Evolutionary conservation across 2,329 filamentous ascomycete species (phyloP), one percentile per base, ranked within the genome.

Genomic region (Aspergillus glaucus): DNA sequence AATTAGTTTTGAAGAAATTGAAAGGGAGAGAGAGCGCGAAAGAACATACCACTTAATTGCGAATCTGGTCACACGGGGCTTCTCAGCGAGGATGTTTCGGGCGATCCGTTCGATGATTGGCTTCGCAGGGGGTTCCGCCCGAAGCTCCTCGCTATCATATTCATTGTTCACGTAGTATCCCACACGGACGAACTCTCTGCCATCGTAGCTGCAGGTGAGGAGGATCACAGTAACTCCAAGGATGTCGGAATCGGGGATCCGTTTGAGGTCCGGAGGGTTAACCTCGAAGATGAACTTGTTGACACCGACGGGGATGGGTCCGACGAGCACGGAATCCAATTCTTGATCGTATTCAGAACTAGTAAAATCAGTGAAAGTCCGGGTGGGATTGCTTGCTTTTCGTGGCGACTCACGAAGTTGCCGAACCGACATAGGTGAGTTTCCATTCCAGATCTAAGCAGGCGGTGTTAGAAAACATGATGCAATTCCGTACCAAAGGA

Each of bases 121-220:
- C 77, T 95, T 95, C 50, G 89, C 79, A 6, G 93, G 93, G 8
- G 93, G 93, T 61, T 97, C 91, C 43, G 86, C 84, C 61, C 83
- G 86, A 55, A 98, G 80, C 68, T 95, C 88, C 62, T 94, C 89
- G 22, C 87, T 87, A 60, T 95, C 89, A 70, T 98, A 98, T 71
- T 98, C 94, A 64, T 98, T 98, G 79, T 97, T 98, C 63, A 98
- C 93, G 61, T 98, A 98, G 80, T 98, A 98, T 54, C 93, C 93
- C 39, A 98, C 92, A 57, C 93, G 90, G 36, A 98, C 90, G 63
- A 98, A 98, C 71, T 98, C 93, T 64, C 93, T 84, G 47, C 87
- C 87, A 63, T 98, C 93, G 74, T 98, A 98, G 69, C 89, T 87
- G 74, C 93, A 97, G 50, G 90, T 95, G 57, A 98, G 81, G 48